Percentiles rank a stretch among this genome's conserved stretches.
Evolutionary conservation across 129 eudicot genomes (phyloP).

Genomic region (Helianthus annuus): DNA sequence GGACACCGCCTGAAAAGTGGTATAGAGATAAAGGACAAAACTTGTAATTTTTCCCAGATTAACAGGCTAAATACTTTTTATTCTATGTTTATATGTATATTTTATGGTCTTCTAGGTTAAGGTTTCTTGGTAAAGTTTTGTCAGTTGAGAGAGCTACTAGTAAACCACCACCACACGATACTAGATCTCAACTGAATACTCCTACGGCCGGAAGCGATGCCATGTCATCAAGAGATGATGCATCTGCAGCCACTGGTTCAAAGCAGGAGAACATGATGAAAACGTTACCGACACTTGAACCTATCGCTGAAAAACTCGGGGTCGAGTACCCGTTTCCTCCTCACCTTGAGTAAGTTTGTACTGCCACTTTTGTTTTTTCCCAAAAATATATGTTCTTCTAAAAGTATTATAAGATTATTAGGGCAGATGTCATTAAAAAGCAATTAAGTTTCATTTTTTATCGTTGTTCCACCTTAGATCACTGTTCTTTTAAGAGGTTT

Average conservation of each 20-base stretch:
- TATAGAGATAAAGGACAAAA: too few relatives aligned
- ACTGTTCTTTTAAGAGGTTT: background rate
- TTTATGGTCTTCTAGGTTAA: constrained; percentile 41
- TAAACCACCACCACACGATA: constrained; percentile 27
- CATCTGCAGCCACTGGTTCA: constrained; percentile 29
- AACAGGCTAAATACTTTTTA: background rate
- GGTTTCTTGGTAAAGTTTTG: constrained; percentile 92
- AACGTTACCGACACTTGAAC: constrained; percentile 46
- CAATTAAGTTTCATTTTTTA: too few relatives aligned
- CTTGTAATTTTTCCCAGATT: too few relatives aligned
- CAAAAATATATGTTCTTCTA: background rate
- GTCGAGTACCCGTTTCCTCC: constrained; percentile 96
- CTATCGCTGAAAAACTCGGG: constrained; percentile 90
- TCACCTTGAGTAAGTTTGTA: constrained; percentile 68
- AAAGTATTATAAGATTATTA: background rate
- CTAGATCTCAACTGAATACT: constrained; percentile 36
- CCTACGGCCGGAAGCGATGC: constrained; percentile 24
- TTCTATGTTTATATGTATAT: background rate
- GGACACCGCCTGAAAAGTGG: too few relatives aligned
- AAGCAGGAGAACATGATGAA: constrained; percentile 34
- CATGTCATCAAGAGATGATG: constrained; percentile 32
- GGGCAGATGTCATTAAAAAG: background rate
- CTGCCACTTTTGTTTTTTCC: background rate
- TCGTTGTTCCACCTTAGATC: too few relatives aligned
- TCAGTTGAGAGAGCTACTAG: constrained; percentile 78